Evolutionary conservation across 2,329 filamentous ascomycete species (phyloP).

Genomic region (Westerdykella aurantiaca): DNA sequence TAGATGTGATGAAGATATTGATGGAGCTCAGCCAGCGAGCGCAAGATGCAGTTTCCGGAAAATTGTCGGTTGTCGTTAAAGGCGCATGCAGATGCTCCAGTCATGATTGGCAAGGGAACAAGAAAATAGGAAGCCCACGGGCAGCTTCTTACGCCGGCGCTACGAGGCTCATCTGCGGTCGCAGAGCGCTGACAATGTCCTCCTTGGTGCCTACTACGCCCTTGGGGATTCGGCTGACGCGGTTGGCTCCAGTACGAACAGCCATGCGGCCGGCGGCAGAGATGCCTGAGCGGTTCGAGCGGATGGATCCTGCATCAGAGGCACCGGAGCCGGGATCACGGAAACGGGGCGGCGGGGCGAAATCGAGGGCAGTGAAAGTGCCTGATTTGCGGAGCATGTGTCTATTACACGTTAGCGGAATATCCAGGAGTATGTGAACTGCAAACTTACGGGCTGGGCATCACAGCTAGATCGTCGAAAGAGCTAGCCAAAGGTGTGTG

Average conservation of each 20-base stretch:
- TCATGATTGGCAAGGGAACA: constrained; percentile 4
- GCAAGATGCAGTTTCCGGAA: constrained; percentile 6
- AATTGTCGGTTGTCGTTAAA: constrained; percentile 18
- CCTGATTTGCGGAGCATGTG: constrained; percentile 69
- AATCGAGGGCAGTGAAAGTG: constrained; percentile 74
- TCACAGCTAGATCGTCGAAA: constrained; percentile 76
- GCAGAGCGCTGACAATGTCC: constrained; percentile 56
- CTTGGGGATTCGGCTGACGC: constrained; percentile 75
- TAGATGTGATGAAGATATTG: constrained; percentile 3
- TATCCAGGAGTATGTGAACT: background rate
- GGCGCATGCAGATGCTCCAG: constrained; percentile 8
- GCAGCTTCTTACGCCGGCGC: constrained; percentile 16
- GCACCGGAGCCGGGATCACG: constrained; percentile 39
- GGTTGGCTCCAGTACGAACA: constrained; percentile 76
- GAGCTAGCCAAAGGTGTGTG: constrained; percentile 75
- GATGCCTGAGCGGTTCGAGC: constrained; percentile 71
- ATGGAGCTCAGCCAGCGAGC: constrained; percentile 32
- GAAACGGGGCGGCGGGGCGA: constrained; percentile 72
- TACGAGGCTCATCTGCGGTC: constrained; percentile 52
- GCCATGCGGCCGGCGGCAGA: constrained; percentile 63
- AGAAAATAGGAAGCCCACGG: constrained; percentile 1
- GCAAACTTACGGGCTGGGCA: constrained; percentile 82
- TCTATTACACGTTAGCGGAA: constrained; percentile 40
- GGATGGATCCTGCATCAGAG: constrained; percentile 47
- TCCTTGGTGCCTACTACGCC: constrained; percentile 74